Base-by-base conservation (phyloP, 1,284 basidiomycete species). In the Flammula alnicola region DNA sequence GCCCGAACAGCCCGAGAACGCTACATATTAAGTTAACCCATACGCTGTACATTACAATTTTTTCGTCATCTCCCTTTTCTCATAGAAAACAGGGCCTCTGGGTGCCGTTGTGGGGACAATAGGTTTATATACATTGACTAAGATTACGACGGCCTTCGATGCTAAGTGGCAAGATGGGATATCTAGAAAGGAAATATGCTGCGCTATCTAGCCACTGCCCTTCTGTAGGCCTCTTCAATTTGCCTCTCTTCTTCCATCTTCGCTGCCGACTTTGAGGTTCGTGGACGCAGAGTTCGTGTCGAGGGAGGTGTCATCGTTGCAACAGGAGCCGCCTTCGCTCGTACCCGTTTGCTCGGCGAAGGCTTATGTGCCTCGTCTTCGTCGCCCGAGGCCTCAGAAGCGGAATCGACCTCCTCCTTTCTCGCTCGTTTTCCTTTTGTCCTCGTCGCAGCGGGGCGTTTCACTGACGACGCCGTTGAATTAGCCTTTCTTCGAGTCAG, bases 151-250 rank as follows among this genome's bases (percentile, higher is more conserved):
- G n/a, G n/a, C n/a, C n/a, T n/a, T n/a, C n/a, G n/a, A n/a, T n/a
- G n/a, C n/a, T n/a, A n/a, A n/a, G n/a, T n/a, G n/a, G n/a, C n/a
- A n/a, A n/a, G n/a, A n/a, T n/a, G n/a, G n/a, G n/a, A n/a, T n/a
- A n/a, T 52, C 62, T 22, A 49, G 56, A 12, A 67, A 69, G 4
- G 59, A 64, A 42, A 9, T 20, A 10, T 3, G 11, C 12, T 26
- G 6, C 19, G 20, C 42, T 52, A 49, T 40, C 38, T 30, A 36
- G 37, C 52, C 55, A 53, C 51, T 65, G 67, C 79, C 38, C 64
- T 66, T 59, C 73, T 64, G 58, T 71, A 80, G 17, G 78, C 77
- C 22, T 69, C 66, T 64, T 85, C 81, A 57, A 66, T 63, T 55
- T 75, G 73, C 52, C 61, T 65, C 60, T 81, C 80, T 60, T 75